A percentile compares a stretch with the other conserved stretches of the same genome.
Evolutionary conservation across 164 flowering plant genomes (phyloP).

Genomic region (Taxillus chinensis): DNA sequence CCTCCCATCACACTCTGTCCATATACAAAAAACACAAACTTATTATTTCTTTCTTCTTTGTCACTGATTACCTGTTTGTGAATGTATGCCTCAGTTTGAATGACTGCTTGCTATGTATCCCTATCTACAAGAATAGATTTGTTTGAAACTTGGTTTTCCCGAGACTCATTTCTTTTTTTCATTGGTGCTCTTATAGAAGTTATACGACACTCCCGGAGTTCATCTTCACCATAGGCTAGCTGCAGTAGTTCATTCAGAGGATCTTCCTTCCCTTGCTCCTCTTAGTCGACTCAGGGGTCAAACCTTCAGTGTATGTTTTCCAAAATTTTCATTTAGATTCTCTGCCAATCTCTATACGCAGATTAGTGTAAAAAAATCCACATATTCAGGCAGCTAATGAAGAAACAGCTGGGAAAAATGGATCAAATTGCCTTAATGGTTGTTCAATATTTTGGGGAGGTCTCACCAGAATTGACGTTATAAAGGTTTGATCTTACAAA

Average conservation of each 20-base stretch:
- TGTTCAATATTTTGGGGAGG: constrained; percentile 94
- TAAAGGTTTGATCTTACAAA: constrained; percentile 41
- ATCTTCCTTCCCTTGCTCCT: constrained; percentile 92
- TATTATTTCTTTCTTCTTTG: too few relatives aligned
- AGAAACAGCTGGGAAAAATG: constrained; percentile 9
- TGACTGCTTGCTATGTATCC: too few relatives aligned
- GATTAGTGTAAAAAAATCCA: constrained; percentile 11
- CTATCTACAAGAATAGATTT: too few relatives aligned
- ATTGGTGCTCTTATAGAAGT: constrained; percentile 38
- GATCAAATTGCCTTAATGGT: constrained; percentile 48
- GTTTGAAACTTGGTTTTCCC: too few relatives aligned
- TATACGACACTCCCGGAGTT: constrained; percentile 95
- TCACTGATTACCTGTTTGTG: too few relatives aligned
- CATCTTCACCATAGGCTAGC: constrained; percentile 99
- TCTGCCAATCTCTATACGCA: neutral
- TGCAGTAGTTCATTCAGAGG: constrained; percentile 82
- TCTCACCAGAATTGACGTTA: constrained; percentile 75
- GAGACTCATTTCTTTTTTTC: neutral
- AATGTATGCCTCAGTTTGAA: too few relatives aligned
- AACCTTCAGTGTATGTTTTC: constrained; percentile 49
- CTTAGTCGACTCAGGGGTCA: constrained; percentile 82
- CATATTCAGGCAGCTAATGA: constrained; percentile 19
- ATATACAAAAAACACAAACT: too few relatives aligned
- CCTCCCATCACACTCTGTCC: neutral
- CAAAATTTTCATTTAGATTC: neutral